Evolutionary conservation across 1,284 basidiomycete genomes (phyloP).

Genomic region (Porogramme epimiltina): DNA sequence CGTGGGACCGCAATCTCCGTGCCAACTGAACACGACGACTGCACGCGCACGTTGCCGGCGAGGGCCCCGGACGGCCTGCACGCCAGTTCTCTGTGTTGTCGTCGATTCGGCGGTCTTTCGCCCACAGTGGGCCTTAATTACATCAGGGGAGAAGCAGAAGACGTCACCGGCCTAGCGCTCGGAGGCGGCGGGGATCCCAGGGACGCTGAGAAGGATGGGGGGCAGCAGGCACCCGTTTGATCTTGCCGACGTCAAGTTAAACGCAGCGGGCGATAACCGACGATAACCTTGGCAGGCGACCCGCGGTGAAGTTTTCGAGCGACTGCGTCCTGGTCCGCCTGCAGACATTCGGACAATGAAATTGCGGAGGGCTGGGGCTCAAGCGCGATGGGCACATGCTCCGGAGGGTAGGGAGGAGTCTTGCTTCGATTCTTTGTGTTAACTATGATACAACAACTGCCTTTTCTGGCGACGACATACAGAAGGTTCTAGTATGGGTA

Average conservation of each 20-base stretch:
- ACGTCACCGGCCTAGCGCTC: conserved; percentile 2
- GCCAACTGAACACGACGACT: background rate
- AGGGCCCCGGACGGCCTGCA: background rate
- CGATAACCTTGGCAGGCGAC: no score
- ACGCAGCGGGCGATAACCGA: background rate
- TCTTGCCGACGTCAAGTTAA: background rate
- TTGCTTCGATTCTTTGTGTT: no score
- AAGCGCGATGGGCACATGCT: no score
- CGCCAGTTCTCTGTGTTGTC: background rate
- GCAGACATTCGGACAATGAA: no score
- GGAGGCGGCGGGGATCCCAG: background rate
- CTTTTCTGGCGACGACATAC: no score
- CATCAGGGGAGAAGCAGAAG: background rate
- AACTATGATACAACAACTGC: no score
- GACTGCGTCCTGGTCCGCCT: no score
- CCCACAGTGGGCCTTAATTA: conserved; percentile 4
- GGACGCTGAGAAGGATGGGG: background rate
- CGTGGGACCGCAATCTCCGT: background rate
- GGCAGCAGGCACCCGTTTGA: conserved; percentile 6
- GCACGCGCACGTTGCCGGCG: background rate
- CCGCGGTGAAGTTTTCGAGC: no score
- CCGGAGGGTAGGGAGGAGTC: no score
- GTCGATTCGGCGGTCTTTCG: conserved; percentile 1
- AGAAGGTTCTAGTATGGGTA: no score
- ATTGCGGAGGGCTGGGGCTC: no score